Percentiles rank a stretch among this genome's conserved stretches.
Evolutionary conservation across 345 rosid genomes (phyloP).

Genomic region (Populus ilicifolia): DNA sequence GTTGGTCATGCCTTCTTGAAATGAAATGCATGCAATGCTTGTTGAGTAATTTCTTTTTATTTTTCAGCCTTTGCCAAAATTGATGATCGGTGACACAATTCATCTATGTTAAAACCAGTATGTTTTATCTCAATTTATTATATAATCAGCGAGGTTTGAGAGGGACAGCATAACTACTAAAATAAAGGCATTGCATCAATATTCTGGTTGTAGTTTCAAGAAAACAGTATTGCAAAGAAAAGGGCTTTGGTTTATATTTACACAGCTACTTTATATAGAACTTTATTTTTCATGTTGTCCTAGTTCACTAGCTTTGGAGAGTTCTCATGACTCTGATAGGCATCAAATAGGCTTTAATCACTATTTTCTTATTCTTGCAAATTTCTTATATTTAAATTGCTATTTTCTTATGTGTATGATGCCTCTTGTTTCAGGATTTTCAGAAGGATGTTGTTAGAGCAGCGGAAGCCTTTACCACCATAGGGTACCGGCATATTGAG

Average conservation of each 20-base stretch:
- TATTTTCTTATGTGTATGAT: neutral
- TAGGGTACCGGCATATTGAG: conserved; percentile 80
- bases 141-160: neutral
- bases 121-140: neutral
- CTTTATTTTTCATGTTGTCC: neutral
- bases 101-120: neutral
- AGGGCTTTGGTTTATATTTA: neutral
- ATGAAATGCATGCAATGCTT: neutral
- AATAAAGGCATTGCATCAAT: neutral
- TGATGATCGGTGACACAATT: neutral
- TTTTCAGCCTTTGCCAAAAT: neutral
- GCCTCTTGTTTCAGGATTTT: conserved; percentile 59
- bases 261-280: neutral
- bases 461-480: conserved; percentile 67
- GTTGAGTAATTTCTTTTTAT: neutral
- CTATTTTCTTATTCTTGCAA: neutral
- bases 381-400: neutral
- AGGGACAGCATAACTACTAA: neutral
- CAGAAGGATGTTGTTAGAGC: conserved; percentile 80
- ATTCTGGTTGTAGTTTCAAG: neutral
- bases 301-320: neutral
- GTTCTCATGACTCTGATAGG: conserved; percentile 3
- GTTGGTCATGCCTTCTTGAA: neutral
- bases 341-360: conserved; percentile 1
- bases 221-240: neutral